These are phyloP conservation scores for Dactylellina cionopaga DNA, from an alignment of 2,329 filamentous ascomycete genomes.

Conservation along the genomic window DNA sequence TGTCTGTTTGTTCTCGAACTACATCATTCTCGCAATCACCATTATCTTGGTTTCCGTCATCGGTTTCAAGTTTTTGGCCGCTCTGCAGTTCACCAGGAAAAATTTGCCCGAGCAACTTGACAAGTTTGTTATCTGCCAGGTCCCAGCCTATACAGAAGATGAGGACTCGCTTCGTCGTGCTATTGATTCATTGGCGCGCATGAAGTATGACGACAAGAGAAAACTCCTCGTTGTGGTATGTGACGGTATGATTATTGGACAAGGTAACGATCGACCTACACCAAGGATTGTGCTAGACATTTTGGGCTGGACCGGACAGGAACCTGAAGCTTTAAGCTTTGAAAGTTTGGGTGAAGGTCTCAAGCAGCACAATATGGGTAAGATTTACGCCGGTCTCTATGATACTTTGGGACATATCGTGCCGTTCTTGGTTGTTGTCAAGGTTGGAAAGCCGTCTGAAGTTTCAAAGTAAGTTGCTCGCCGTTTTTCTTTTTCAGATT, in stretches of 20 bases:
- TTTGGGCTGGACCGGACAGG: slow-evolving; percentile 90
- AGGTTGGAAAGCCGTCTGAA: slow-evolving; percentile 87
- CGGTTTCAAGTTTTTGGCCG: slow-evolving; percentile 94
- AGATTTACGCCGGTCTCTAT: slow-evolving; percentile 96
- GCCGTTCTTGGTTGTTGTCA: slow-evolving; percentile 94
- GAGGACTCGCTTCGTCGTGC: slow-evolving; percentile 96
- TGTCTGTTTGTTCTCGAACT: slow-evolving; percentile 85
- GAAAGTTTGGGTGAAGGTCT: slow-evolving; percentile 93
- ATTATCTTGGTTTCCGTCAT: slow-evolving; percentile 83
- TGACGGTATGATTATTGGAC: slow-evolving; percentile 99
- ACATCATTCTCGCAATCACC: slow-evolving; percentile 87
- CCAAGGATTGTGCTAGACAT: slow-evolving; percentile 97
- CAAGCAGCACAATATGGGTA: slow-evolving; percentile 99
- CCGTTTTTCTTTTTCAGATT: not conserved
- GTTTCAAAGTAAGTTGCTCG: slow-evolving; percentile 62
- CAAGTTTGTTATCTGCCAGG: slow-evolving; percentile 98
- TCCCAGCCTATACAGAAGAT: slow-evolving; percentile 97
- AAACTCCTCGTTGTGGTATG: slow-evolving; percentile 93
- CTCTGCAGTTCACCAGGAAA: slow-evolving; percentile 90
- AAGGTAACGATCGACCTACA: slow-evolving; percentile 95
- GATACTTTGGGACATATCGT: slow-evolving; percentile 98
- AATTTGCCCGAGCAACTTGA: slow-evolving; percentile 94
- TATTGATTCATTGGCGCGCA: slow-evolving; percentile 92
- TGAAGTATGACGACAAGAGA: slow-evolving; percentile 98
- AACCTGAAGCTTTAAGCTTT: slow-evolving; percentile 95